phyloP scores from a whole-genome alignment of 2,329 filamentous ascomycete genomes.

The Torrubiella hemipterigena region DNA sequence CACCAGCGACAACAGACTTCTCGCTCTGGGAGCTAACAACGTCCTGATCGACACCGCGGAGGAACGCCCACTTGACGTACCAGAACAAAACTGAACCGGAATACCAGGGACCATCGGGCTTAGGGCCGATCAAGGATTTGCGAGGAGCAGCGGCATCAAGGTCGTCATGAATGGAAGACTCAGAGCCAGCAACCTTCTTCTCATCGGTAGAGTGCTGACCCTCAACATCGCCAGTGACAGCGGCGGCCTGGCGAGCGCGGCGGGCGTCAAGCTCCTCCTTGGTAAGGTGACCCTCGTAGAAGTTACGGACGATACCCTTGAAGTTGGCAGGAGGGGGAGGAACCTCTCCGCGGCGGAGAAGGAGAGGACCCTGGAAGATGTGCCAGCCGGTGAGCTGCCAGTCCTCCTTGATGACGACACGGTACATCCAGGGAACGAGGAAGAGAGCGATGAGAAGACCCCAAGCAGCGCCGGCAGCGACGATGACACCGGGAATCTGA shows the following conservation, averaged over 20 bases:
- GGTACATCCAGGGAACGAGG: constrained; percentile 47
- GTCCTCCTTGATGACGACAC: constrained; percentile 47
- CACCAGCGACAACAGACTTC: constrained; percentile 32
- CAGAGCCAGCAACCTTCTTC: constrained; percentile 14
- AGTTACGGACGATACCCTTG: constrained; percentile 33
- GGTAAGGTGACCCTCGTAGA: constrained; percentile 45
- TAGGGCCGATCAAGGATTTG: constrained; percentile 24
- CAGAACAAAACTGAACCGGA: constrained; percentile 28
- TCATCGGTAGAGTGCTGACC: constrained; percentile 10
- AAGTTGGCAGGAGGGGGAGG: constrained; percentile 29
- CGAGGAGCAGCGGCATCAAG: constrained; percentile 18
- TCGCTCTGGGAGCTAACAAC: constrained; percentile 23
- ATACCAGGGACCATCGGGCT: constrained; percentile 31
- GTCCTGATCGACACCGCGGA: constrained; percentile 34
- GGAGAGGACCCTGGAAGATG: constrained; percentile 38
- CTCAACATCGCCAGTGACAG: constrained; percentile 12
- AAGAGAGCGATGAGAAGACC: constrained; percentile 37
- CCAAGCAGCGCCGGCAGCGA: constrained; percentile 38
- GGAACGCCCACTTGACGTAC: constrained; percentile 29
- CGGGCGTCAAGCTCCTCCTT: constrained; percentile 35
- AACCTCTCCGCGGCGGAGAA: constrained; percentile 30
- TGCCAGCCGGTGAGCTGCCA: constrained; percentile 46
- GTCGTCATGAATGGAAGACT: constrained; percentile 19
- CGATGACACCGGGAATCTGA: constrained; percentile 39
- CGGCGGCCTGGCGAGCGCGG: constrained; percentile 15